Evolutionary conservation across 306 rosid genomes (phyloP).

Genomic region (Vigna mungo): DNA sequence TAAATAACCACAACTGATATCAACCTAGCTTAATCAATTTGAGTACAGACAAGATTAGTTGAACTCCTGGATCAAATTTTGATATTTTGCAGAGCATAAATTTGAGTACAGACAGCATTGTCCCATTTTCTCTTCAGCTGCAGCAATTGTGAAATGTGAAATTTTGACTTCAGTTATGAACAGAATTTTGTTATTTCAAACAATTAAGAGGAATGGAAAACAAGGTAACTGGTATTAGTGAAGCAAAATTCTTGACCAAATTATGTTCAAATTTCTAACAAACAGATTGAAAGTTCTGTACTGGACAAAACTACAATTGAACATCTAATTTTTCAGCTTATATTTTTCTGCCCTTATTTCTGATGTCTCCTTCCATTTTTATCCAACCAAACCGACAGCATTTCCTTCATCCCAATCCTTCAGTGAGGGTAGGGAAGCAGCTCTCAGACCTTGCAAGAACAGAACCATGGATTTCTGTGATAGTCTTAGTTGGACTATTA

Average conservation of each 20-base stretch:
- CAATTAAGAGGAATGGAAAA: conserved; percentile 33
- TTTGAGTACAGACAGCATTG: not conserved
- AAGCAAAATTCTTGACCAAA: conserved; percentile 41
- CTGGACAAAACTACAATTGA: conserved; percentile 46
- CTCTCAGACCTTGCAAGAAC: conserved; percentile 75
- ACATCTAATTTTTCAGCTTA: conserved; percentile 39
- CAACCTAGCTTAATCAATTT: conserved; percentile 34
- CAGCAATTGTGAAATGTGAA: conserved; percentile 18
- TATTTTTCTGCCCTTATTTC: conserved; percentile 34
- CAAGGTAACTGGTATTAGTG: not conserved
- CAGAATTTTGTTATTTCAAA: conserved; percentile 8
- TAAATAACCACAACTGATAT: conserved; percentile 23
- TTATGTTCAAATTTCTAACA: conserved; percentile 44
- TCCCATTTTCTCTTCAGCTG: conserved; percentile 25
- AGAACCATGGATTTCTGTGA: conserved; percentile 44
- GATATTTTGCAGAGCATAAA: not conserved
- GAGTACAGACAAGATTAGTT: conserved; percentile 42
- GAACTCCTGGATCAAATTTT: conserved; percentile 36
- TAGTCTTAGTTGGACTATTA: conserved; percentile 60
- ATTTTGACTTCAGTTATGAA: conserved; percentile 39
- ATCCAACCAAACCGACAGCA: conserved; percentile 43
- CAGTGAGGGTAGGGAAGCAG: conserved; percentile 72
- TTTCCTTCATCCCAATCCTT: conserved; percentile 30
- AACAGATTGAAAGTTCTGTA: conserved; percentile 48
- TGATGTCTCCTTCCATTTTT: conserved; percentile 42